Conservation (phyloP, 306 rosid genomes). For the Prunus dulcis region DNA sequence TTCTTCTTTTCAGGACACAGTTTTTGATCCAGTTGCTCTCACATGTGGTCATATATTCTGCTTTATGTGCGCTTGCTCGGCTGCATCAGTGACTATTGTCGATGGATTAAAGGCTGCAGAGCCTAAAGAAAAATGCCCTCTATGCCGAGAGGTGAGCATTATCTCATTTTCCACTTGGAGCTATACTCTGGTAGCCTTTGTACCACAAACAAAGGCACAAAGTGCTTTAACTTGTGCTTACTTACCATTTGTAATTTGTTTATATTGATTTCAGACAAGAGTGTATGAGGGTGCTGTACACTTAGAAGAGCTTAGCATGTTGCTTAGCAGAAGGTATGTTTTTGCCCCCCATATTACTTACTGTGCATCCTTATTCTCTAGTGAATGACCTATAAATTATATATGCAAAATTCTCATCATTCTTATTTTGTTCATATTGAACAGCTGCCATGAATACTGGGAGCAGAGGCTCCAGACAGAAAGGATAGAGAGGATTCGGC, state of each 20-base stretch:
- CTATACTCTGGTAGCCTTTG: neutral
- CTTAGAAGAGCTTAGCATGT: constrained; percentile 67
- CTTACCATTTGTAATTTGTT: neutral
- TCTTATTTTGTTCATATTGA: neutral
- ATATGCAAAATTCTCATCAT: neutral
- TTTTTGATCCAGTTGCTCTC: constrained; percentile 93
- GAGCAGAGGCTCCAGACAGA: constrained; percentile 59
- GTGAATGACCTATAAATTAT: neutral
- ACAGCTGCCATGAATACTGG: constrained; percentile 81
- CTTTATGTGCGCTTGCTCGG: constrained; percentile 82
- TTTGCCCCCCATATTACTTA: neutral
- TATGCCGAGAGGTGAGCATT: constrained; percentile 72
- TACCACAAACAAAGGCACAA: neutral
- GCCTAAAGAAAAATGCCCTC: constrained; percentile 70
- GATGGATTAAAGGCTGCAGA: constrained; percentile 61
- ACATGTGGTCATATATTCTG: constrained; percentile 94
- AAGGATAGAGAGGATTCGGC: constrained; percentile 69
- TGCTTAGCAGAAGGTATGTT: constrained; percentile 58
- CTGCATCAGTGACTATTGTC: constrained; percentile 78
- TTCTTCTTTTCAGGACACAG: constrained; percentile 58
- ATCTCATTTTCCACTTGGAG: neutral
- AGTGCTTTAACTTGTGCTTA: neutral
- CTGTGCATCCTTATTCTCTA: neutral
- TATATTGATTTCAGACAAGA: constrained; percentile 43
- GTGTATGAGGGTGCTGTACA: constrained; percentile 64